These are phyloP conservation scores for Brassica cretica DNA, from an alignment of 345 rosid genomes.

Conservation along the genomic window DNA sequence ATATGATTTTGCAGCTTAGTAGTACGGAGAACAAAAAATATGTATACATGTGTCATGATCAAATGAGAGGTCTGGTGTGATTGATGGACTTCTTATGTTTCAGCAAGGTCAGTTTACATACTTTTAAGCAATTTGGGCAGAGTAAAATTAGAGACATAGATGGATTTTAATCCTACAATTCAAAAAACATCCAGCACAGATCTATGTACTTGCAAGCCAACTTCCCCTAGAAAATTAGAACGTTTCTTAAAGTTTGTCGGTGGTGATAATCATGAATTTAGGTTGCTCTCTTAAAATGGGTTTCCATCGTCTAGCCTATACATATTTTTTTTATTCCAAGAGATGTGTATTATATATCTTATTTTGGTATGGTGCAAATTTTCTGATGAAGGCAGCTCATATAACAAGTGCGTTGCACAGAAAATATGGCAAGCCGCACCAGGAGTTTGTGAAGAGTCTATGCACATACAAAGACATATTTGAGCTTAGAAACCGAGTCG, in stretches of 20 bases:
- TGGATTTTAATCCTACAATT: neutral
- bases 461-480: conserved; percentile 66
- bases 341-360: neutral
- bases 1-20: neutral
- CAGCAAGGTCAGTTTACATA: neutral
- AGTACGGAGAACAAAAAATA: neutral
- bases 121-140: neutral
- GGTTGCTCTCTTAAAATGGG: neutral
- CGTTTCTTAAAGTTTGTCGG: neutral
- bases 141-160: neutral
- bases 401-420: no score
- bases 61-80: neutral
- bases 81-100: neutral
- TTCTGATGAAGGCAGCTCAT: conserved; percentile 52
- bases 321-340: neutral
- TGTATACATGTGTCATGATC: neutral
- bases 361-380: conserved; percentile 41
- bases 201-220: neutral
- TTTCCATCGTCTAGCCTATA: neutral
- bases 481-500: conserved; percentile 75
- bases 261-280: neutral
- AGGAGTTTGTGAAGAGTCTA: conserved; percentile 62
- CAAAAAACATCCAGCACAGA: neutral
- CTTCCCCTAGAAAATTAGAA: neutral
- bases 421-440: conserved; percentile 49